Conservation (phyloP, 345 rosid genomes). For the Salix brachista region DNA sequence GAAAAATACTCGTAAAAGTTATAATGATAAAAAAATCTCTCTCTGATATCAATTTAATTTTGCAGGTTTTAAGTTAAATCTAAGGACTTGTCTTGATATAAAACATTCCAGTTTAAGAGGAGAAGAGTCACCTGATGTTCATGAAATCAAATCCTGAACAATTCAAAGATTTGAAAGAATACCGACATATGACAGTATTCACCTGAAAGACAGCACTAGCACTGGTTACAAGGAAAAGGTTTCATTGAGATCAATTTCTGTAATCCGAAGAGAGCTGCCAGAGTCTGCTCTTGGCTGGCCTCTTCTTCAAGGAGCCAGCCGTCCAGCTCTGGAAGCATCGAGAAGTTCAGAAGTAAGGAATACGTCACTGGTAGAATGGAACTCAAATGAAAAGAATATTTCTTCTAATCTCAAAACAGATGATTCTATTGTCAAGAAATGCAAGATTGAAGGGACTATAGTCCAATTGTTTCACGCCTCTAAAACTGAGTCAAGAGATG, state of each 20-base stretch:
- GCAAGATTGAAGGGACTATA: background rate
- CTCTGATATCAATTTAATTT: background rate
- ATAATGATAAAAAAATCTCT: background rate
- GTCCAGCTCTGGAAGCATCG: constrained; percentile 1
- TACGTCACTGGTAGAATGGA: constrained; percentile 17
- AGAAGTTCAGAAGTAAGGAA: constrained; percentile 16
- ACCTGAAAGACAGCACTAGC: background rate
- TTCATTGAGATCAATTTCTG: constrained; percentile 26
- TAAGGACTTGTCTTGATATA: constrained; percentile 1
- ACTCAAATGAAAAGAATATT: constrained; percentile 1
- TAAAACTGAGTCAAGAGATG: constrained; percentile 11
- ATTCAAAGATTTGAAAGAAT: background rate
- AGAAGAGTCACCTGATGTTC: constrained; percentile 1
- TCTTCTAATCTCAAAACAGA: background rate
- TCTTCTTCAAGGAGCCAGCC: constrained; percentile 12
- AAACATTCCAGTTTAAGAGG: constrained; percentile 7
- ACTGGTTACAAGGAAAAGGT: background rate
- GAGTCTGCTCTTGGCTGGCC: constrained; percentile 47
- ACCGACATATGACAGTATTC: constrained; percentile 6
- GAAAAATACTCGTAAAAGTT: background rate
- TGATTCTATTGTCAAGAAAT: background rate
- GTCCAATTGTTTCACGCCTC: background rate
- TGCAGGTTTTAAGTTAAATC: constrained; percentile 22
- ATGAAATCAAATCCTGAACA: background rate
- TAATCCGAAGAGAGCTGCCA: constrained; percentile 29